A percentile compares a stretch with the other conserved stretches of the same genome.
These are phyloP conservation scores for Xylaria venustula DNA, from an alignment of 495 filamentous ascomycete species.

Conservation along the genomic window DNA sequence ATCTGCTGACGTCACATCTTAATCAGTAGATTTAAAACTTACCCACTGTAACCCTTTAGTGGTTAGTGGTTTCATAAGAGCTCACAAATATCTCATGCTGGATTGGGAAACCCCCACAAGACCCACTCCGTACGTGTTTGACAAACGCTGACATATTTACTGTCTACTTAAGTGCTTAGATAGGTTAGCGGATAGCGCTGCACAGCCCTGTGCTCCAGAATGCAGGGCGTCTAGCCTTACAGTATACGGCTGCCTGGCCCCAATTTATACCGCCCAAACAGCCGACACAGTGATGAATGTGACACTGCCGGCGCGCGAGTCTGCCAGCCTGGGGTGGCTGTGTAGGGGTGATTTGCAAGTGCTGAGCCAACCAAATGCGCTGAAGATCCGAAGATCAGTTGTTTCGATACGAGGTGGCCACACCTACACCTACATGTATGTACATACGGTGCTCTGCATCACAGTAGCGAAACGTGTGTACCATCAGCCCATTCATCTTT, in stretches of 20 bases:
- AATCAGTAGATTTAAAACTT: not conserved
- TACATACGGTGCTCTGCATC: too few species aligned
- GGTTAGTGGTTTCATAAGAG: too few species aligned
- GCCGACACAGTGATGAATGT: not conserved
- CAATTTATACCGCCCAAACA: too few species aligned
- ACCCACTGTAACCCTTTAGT: too few species aligned
- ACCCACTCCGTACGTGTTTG: too few species aligned
- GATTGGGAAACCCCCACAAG: too few species aligned
- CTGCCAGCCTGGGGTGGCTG: not conserved
- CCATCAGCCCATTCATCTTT: not conserved
- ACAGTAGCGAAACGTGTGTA: not conserved
- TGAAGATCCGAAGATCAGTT: not conserved
- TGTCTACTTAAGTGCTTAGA: too few species aligned
- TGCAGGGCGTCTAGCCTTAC: too few species aligned
- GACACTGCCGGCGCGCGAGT: constrained; percentile 7
- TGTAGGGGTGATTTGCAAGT: constrained; percentile 6
- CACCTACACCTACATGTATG: too few species aligned
- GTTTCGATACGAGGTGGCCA: constrained; percentile 11
- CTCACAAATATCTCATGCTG: not conserved
- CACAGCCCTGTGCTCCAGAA: too few species aligned
- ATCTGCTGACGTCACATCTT: constrained; percentile 2
- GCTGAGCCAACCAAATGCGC: constrained; percentile 8
- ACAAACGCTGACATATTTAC: too few species aligned
- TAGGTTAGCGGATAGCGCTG: too few species aligned
- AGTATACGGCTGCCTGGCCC: not conserved